Percentiles rank a stretch among this genome's conserved stretches.
These are phyloP conservation scores for Colletotrichum costaricense DNA, from an alignment of 2,329 filamentous ascomycete genomes.

Conservation along the genomic window DNA sequence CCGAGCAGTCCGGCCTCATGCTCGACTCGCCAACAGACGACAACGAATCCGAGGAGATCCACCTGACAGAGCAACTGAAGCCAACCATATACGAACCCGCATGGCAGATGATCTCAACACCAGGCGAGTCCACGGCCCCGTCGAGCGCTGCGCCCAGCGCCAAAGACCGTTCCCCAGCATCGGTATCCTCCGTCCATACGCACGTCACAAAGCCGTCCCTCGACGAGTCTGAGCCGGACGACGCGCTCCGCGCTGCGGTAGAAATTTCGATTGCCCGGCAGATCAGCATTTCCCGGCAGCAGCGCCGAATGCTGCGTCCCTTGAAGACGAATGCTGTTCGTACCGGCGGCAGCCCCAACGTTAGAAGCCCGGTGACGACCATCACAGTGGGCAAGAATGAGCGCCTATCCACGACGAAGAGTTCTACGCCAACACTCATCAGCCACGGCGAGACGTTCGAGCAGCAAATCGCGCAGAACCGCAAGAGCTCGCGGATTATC, in stretches of 20 bases:
- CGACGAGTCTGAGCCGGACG: constrained; percentile 51
- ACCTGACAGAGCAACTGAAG: constrained; percentile 45
- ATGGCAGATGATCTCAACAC: constrained; percentile 58
- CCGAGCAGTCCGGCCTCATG: constrained; percentile 49
- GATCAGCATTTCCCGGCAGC: constrained; percentile 73
- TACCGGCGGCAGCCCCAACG: constrained; percentile 26
- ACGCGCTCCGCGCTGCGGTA: constrained; percentile 64
- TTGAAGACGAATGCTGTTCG: constrained; percentile 50
- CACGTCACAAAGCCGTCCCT: constrained; percentile 47
- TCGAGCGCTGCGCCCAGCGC: constrained; percentile 41
- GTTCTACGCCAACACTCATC: constrained; percentile 59
- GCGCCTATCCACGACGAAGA: constrained; percentile 50
- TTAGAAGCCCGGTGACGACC: constrained; percentile 26
- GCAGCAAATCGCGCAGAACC: constrained; percentile 50
- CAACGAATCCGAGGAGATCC: constrained; percentile 39
- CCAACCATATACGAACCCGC: constrained; percentile 54
- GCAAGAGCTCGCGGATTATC: constrained; percentile 65
- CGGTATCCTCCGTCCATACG: constrained; percentile 47
- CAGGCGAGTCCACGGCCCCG: constrained; percentile 42
- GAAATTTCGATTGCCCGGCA: constrained; percentile 76
- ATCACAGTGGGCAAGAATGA: constrained; percentile 40
- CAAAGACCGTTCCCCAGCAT: constrained; percentile 46
- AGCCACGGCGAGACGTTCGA: constrained; percentile 46
- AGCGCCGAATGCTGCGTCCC: constrained; percentile 69
- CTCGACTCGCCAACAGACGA: constrained; percentile 54